Evolutionary conservation across 2,329 filamentous ascomycete genomes (phyloP).

Genomic region (Sporothrix brunneoviolacea): DNA sequence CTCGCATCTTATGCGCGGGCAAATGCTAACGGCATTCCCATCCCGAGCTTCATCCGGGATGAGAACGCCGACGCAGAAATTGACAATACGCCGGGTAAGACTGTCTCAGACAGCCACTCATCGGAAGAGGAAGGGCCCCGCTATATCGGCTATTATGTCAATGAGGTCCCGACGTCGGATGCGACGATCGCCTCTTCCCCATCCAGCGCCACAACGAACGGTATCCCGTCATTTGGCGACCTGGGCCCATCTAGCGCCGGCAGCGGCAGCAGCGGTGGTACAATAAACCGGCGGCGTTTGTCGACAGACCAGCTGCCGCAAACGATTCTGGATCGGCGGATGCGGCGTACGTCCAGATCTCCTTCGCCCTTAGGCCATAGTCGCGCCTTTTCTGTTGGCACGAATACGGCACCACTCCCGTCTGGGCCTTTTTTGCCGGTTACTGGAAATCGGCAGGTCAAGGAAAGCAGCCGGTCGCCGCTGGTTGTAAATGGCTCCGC

Average conservation of each 20-base stretch:
- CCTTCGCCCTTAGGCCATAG: conserved; percentile 49
- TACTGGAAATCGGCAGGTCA: conserved; percentile 23
- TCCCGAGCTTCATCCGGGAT: conserved; percentile 52
- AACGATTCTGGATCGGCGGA: conserved; percentile 45
- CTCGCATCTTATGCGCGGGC: conserved; percentile 30
- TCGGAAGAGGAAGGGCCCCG: conserved; percentile 40
- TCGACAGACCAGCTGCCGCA: conserved; percentile 51
- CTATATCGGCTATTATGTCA: conserved; percentile 33
- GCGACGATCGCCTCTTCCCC: not conserved
- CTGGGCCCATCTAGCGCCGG: conserved; percentile 24
- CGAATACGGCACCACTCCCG: conserved; percentile 33
- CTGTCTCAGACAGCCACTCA: conserved; percentile 36
- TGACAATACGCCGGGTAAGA: conserved; percentile 36
- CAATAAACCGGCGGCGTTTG: conserved; percentile 33
- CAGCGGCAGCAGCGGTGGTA: not conserved
- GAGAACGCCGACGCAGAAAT: conserved; percentile 39
- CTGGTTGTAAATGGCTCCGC: conserved; percentile 29
- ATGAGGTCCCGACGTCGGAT: conserved; percentile 24
- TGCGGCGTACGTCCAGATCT: conserved; percentile 47
- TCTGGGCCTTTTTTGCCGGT: conserved; percentile 30
- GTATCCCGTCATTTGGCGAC: conserved; percentile 42
- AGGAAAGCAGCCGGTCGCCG: conserved; percentile 23
- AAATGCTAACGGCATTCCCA: conserved; percentile 42
- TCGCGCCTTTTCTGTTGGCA: conserved; percentile 37
- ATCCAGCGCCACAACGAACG: conserved; percentile 27